Conservation (phyloP, 371 early-diverging fungal species). For the Mucor irregularis region DNA sequence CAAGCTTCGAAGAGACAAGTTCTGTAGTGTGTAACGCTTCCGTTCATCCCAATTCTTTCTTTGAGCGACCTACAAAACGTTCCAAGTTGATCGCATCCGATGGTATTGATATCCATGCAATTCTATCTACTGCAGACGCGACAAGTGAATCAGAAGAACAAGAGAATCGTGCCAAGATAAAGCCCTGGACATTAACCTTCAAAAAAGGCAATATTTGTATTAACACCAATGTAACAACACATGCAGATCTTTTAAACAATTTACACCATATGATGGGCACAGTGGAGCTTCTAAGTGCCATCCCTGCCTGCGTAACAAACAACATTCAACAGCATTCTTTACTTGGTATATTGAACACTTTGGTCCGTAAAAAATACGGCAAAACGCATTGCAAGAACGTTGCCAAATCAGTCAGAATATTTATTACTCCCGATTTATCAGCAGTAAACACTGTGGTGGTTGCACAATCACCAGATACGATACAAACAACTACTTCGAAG, state of each 20-base stretch:
- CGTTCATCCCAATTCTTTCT: not conserved
- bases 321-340: slow-evolving; percentile 3
- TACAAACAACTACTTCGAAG: slow-evolving; percentile 15
- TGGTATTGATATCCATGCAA: not conserved
- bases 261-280: slow-evolving; percentile 15
- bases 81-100: not conserved
- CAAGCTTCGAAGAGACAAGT: slow-evolving; percentile 4
- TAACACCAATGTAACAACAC: slow-evolving; percentile 6
- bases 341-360: slow-evolving; percentile 13
- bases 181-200: slow-evolving; percentile 14
- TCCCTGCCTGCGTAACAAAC: slow-evolving; percentile 8
- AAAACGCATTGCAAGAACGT: slow-evolving; percentile 36
- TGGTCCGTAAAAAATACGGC: slow-evolving; percentile 36
- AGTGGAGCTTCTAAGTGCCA: not conserved
- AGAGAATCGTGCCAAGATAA: not conserved
- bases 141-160: not conserved
- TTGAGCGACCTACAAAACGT: not conserved
- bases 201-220: slow-evolving; percentile 11
- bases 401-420: slow-evolving; percentile 16
- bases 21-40: slow-evolving; percentile 7
- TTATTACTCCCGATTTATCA: slow-evolving; percentile 14
- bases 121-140: not conserved
- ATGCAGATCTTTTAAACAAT: slow-evolving; percentile 14
- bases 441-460: slow-evolving; percentile 13
- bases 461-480: slow-evolving; percentile 4